phyloP scores from a whole-genome alignment of 2,329 filamentous ascomycete species.

The Phaeosphaeriaceae sp. region DNA sequence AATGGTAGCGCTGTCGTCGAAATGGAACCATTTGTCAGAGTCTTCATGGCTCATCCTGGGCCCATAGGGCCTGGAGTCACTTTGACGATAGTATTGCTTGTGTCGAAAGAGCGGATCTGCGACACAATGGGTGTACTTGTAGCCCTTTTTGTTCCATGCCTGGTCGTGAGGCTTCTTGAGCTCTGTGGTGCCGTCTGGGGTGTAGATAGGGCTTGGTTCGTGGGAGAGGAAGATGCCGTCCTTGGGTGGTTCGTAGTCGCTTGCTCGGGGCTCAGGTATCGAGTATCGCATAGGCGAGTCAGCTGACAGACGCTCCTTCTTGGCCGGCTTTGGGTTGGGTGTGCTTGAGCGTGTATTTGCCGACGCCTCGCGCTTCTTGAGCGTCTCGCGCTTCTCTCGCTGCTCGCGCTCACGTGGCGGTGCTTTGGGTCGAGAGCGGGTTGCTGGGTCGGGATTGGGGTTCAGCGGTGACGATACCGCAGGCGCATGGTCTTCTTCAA shows the following conservation, averaged over 20 bases:
- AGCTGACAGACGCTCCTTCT: constrained; percentile 44
- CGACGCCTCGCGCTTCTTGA: constrained; percentile 60
- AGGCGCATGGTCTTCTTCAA: constrained; percentile 74
- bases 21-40: constrained; percentile 81
- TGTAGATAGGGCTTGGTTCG: constrained; percentile 53
- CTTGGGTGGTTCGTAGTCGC: constrained; percentile 58
- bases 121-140: constrained; percentile 89
- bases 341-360: constrained; percentile 47
- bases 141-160: constrained; percentile 72
- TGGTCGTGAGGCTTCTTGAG: constrained; percentile 58
- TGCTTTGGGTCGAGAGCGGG: constrained; percentile 51
- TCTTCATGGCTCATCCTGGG: constrained; percentile 93
- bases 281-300: constrained; percentile 59
- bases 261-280: constrained; percentile 54
- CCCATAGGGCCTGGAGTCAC: constrained; percentile 82
- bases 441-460: constrained; percentile 58
- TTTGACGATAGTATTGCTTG: constrained; percentile 86
- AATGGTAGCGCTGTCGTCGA: constrained; percentile 74
- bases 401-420: constrained; percentile 51
- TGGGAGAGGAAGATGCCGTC: constrained; percentile 55
- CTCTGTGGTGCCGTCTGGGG: constrained; percentile 51
- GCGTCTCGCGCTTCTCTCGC: constrained; percentile 59
- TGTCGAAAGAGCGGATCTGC: constrained; percentile 87
- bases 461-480: constrained; percentile 77
- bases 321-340: constrained; percentile 47